A percentile compares a stretch with the other conserved stretches of the same genome.
These are phyloP conservation scores for Fusarium pilosicola DNA, from an alignment of 2,329 filamentous ascomycete species.

Conservation along the genomic window DNA sequence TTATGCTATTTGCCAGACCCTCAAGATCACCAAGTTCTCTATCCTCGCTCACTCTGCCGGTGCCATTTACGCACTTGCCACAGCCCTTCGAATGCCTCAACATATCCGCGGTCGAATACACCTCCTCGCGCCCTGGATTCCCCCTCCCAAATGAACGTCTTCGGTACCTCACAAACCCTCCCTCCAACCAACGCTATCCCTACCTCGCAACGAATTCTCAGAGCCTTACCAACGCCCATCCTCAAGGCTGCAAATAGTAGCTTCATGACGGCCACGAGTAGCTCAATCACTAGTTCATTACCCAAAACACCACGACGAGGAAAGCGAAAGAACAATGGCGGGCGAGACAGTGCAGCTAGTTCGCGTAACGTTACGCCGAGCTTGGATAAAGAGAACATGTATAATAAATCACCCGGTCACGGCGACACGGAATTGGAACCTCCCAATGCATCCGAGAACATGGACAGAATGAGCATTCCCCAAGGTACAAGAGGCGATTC, in stretches of 20 bases:
- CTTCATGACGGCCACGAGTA: constrained; percentile 92
- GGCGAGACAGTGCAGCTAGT: constrained; percentile 50
- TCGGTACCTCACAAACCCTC: constrained; percentile 76
- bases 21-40: constrained; percentile 96
- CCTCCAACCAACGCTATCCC: constrained; percentile 88
- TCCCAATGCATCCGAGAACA: constrained; percentile 56
- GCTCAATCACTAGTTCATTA: constrained; percentile 81
- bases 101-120: constrained; percentile 95
- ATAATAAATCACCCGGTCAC: constrained; percentile 42
- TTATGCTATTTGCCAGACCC: constrained; percentile 88
- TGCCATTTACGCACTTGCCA: constrained; percentile 96
- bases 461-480: constrained; percentile 57
- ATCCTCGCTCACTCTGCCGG: constrained; percentile 96
- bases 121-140: constrained; percentile 95
- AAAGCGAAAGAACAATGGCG: constrained; percentile 66
- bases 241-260: constrained; percentile 94
- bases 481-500: constrained; percentile 41
- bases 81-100: constrained; percentile 93
- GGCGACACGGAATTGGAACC: constrained; percentile 35
- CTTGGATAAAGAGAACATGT: constrained; percentile 63
- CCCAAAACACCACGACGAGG: constrained; percentile 71
- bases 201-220: constrained; percentile 88
- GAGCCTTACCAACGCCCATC: constrained; percentile 88
- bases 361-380: constrained; percentile 51
- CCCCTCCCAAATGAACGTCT: constrained; percentile 91